Conservation (phyloP, 164 flowering plant genomes). For the Aristolochia californica region DNA sequence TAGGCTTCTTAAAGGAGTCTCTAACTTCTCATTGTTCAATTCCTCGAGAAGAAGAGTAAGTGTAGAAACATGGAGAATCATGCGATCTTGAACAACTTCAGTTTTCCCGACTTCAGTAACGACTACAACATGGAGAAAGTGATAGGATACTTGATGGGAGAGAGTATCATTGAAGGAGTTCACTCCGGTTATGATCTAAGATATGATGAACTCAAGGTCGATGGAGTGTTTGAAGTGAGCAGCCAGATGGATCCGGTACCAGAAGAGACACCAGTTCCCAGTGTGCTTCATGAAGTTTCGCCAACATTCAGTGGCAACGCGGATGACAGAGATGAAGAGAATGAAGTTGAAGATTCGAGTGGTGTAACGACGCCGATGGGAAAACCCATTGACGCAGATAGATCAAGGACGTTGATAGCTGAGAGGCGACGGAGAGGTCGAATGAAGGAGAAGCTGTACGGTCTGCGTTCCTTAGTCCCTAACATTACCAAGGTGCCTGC, state of each 20-base stretch:
- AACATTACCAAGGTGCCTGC: conserved; percentile 93
- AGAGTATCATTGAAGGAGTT: conserved; percentile 8
- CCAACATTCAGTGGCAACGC: conserved; percentile 15
- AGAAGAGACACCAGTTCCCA: conserved; percentile 16
- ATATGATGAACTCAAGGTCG: conserved; percentile 9
- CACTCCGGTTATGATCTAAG: conserved; percentile 1
- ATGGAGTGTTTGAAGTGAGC: conserved; percentile 12
- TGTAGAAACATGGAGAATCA: conserved; percentile 2
- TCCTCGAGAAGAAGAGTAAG: no score
- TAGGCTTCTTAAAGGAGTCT: neutral
- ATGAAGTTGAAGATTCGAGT: conserved; percentile 37
- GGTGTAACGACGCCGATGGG: conserved; percentile 23
- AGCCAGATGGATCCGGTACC: conserved; percentile 6
- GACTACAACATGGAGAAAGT: conserved; percentile 35
- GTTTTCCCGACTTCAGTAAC: conserved; percentile 22
- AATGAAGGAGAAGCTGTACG: conserved; percentile 84
- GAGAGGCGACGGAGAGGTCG: conserved; percentile 67
- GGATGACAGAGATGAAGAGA: conserved; percentile 15
- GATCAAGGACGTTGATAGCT: conserved; percentile 54
- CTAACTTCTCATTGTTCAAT: neutral
- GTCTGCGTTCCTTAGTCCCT: conserved; percentile 75
- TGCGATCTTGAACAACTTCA: neutral
- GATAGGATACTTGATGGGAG: conserved; percentile 34
- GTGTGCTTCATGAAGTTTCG: conserved; percentile 5
- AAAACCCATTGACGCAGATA: conserved; percentile 24